These are phyloP conservation scores for Rubia tinctorum DNA, from an alignment of 305 asterid genomes.

Conservation along the genomic window DNA sequence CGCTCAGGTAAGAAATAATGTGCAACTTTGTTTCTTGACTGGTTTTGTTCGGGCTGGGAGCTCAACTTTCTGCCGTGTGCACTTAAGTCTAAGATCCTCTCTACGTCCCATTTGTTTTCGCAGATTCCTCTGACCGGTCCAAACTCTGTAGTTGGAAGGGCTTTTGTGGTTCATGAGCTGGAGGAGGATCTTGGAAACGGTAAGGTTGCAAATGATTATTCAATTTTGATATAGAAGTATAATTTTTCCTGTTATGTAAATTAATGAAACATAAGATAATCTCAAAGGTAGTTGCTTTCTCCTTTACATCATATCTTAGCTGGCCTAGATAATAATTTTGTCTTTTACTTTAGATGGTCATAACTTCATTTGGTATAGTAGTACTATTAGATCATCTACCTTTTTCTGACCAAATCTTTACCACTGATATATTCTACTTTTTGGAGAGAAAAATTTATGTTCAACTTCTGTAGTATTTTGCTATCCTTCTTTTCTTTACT, in stretches of 20 bases:
- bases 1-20: constrained; percentile 48
- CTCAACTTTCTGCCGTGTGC: neutral
- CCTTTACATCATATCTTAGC: constrained; percentile 1
- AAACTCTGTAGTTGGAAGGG: constrained; percentile 88
- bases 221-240: neutral
- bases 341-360: constrained; percentile 64
- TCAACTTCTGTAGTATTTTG: too few species aligned
- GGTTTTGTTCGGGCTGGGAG: constrained; percentile 1
- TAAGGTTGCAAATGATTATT: constrained; percentile 23
- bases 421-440: too few species aligned
- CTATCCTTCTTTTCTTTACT: too few species aligned
- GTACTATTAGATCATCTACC: too few species aligned
- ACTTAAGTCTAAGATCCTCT: neutral
- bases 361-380: constrained; percentile 86
- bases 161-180: constrained; percentile 93
- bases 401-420: too few species aligned
- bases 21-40: constrained; percentile 3
- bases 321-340: neutral
- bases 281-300: neutral
- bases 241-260: constrained; percentile 9
- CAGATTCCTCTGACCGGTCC: constrained; percentile 91
- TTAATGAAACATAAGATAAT: neutral
- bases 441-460: too few species aligned
- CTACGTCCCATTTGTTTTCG: constrained; percentile 14
- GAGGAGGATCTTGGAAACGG: constrained; percentile 99